Conservation (phyloP, 2,329 filamentous ascomycete species). For the Xylariomycetidae sp. region DNA sequence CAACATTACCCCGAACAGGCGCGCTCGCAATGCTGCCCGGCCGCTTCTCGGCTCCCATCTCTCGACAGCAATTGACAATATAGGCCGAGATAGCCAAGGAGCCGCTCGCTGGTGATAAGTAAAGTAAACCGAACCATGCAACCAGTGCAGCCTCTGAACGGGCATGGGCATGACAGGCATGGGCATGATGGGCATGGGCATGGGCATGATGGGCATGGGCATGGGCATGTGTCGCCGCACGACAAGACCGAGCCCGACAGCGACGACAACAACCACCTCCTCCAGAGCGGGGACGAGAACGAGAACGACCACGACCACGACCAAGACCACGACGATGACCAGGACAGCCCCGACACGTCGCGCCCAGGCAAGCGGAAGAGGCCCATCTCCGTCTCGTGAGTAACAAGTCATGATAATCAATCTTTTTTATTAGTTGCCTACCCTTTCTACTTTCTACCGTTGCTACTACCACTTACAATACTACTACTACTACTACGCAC, state of each 20-base stretch:
- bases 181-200: too few species aligned
- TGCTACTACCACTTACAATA: too few species aligned
- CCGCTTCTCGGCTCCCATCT: constrained; percentile 11
- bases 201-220: constrained; percentile 16
- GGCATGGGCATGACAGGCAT: too few species aligned
- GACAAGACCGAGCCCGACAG: constrained; percentile 37
- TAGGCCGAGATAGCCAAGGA: too few species aligned
- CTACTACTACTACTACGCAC: too few species aligned
- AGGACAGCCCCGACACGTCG: constrained; percentile 30
- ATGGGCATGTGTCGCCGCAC: constrained; percentile 19
- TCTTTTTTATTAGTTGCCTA: too few species aligned
- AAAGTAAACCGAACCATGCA: too few species aligned
- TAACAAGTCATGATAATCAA: too few species aligned
- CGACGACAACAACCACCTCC: constrained; percentile 39
- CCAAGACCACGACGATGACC: constrained; percentile 16
- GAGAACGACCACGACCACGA: constrained; percentile 35
- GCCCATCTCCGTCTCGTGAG: constrained; percentile 57
- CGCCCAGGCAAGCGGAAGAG: constrained; percentile 54
- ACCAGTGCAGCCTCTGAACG: too few species aligned
- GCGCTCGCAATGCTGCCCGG: constrained; percentile 22
- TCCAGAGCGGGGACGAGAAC: constrained; percentile 39
- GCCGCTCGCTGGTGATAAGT: too few species aligned
- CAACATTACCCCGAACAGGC: constrained; percentile 42
- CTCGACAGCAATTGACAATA: too few species aligned
- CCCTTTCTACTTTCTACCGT: too few species aligned